These are phyloP conservation scores for Tolypocladium tundrense DNA, from an alignment of 2,329 filamentous ascomycete genomes.

Conservation along the genomic window DNA sequence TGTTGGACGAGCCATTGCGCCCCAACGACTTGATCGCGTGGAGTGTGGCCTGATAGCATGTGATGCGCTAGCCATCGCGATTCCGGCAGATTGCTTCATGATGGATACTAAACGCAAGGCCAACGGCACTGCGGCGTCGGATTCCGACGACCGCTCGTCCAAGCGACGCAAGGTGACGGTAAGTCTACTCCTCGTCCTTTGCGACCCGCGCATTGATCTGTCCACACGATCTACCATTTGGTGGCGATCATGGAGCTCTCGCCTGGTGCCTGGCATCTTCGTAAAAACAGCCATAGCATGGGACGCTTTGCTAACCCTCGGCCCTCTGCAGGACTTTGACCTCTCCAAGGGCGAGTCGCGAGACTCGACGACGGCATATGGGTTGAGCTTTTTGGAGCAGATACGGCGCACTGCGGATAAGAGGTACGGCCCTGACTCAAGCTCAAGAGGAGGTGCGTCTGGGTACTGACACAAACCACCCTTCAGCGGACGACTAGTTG, in stretches of 20 bases:
- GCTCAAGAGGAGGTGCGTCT: neutral
- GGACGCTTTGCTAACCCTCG: neutral
- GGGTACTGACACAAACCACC: constrained; percentile 9
- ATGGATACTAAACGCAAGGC: constrained; percentile 52
- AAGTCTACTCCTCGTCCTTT: constrained; percentile 22
- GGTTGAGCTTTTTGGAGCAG: constrained; percentile 63
- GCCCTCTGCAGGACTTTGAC: constrained; percentile 28
- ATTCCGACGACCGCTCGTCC: constrained; percentile 40
- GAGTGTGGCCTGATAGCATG: constrained; percentile 5
- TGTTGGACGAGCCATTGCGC: constrained; percentile 14
- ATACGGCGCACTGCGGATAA: constrained; percentile 72
- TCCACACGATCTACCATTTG: neutral
- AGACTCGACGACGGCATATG: constrained; percentile 61
- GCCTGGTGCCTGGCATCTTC: neutral
- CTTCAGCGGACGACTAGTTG: constrained; percentile 59
- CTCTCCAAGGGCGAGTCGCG: constrained; percentile 48
- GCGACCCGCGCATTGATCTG: neutral
- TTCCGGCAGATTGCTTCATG: constrained; percentile 11
- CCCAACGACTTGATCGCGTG: constrained; percentile 6
- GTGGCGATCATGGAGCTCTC: neutral
- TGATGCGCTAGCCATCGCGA: constrained; percentile 18
- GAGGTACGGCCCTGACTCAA: constrained; percentile 44
- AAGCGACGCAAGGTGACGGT: constrained; percentile 45
- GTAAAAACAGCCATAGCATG: neutral
- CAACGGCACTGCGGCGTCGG: constrained; percentile 31